These are phyloP conservation scores for Mycena olivaceomarginata DNA, from an alignment of 768 basidiomycete genomes.

Conservation along the genomic window DNA sequence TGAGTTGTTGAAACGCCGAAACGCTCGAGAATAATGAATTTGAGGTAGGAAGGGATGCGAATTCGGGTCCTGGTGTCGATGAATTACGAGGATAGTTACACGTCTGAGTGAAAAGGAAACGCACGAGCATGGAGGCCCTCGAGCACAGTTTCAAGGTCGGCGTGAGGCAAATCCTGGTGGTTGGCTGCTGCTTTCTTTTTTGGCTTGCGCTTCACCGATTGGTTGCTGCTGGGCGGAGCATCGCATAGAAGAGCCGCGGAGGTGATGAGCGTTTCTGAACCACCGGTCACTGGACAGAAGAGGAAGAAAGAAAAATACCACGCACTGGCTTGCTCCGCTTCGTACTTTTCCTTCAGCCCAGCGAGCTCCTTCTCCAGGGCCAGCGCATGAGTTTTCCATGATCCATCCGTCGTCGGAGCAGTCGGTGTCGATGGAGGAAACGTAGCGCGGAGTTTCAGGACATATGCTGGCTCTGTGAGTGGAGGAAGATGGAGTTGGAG, in stretches of 20 bases:
- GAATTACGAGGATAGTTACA: not conserved
- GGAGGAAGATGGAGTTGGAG: not conserved
- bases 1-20: constrained; percentile 54
- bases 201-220: constrained; percentile 38
- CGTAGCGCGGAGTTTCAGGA: constrained; percentile 23
- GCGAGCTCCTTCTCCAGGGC: constrained; percentile 35
- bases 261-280: constrained; percentile 48
- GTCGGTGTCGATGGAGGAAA: constrained; percentile 27
- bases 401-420: constrained; percentile 28
- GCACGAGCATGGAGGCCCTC: constrained; percentile 43
- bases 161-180: constrained; percentile 14
- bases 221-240: constrained; percentile 30
- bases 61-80: constrained; percentile 24
- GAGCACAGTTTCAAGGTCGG: constrained; percentile 45
- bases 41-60: constrained; percentile 32
- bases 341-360: constrained; percentile 61
- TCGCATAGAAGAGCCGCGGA: constrained; percentile 37
- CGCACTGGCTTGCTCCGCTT: constrained; percentile 65
- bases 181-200: constrained; percentile 45
- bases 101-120: not conserved
- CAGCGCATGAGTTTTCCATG: constrained; percentile 36
- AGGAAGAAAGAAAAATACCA: not conserved
- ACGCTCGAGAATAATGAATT: constrained; percentile 51
- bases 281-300: constrained; percentile 47
- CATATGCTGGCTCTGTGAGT: constrained; percentile 25